phyloP scores from a whole-genome alignment of 176 grass and related monocot species.

The Phragmites australis region DNA sequence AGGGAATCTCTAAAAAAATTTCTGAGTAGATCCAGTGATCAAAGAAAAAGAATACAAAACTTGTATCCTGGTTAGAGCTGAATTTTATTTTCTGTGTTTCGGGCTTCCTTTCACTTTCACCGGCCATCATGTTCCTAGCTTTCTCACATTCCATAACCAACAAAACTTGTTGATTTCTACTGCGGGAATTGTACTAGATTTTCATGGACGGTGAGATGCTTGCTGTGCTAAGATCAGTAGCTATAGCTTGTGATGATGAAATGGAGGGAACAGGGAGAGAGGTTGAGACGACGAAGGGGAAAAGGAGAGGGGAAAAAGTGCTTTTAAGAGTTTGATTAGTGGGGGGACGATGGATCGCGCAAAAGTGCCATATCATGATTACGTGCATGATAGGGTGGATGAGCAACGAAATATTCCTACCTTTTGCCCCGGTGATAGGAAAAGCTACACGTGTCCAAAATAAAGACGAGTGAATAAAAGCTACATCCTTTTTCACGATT shows the following conservation, averaged over 20 bases:
- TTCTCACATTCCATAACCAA: too few relatives aligned
- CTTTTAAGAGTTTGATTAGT: constrained; percentile 32
- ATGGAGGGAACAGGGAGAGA: too few relatives aligned
- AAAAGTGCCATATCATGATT: constrained; percentile 38
- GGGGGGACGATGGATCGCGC: constrained; percentile 10
- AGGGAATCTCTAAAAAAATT: too few relatives aligned
- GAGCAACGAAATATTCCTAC: constrained; percentile 42
- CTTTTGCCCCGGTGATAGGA: constrained; percentile 5
- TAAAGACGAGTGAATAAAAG: constrained; percentile 27
- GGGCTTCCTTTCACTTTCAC: background rate
- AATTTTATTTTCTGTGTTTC: background rate
- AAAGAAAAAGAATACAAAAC: too few relatives aligned
- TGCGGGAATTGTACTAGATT: background rate
- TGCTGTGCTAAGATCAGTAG: too few relatives aligned
- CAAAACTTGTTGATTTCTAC: too few relatives aligned
- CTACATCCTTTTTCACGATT: background rate
- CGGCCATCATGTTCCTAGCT: background rate
- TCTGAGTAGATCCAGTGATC: too few relatives aligned
- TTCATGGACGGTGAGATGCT: background rate
- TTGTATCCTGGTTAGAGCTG: too few relatives aligned
- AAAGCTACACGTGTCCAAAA: constrained; percentile 22
- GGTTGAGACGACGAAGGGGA: background rate
- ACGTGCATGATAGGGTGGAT: constrained; percentile 34
- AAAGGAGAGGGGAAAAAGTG: background rate
- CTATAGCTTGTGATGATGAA: background rate